Percentiles rank a stretch among this genome's conserved stretches.
Evolutionary conservation across 306 rosid species (phyloP).

Genomic region (Alnus glutinosa): DNA sequence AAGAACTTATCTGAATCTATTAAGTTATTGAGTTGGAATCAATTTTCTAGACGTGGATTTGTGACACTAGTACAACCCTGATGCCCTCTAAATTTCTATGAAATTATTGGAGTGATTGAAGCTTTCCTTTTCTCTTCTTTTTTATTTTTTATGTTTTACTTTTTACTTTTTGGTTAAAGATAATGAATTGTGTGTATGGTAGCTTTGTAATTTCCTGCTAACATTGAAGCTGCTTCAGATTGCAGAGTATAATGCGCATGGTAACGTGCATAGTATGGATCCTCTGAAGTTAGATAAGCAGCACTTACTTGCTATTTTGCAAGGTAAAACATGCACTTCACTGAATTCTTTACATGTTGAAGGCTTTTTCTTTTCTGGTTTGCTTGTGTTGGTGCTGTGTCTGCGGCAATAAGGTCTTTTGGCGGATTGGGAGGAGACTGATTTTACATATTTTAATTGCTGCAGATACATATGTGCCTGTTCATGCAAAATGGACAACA

Average conservation of each 20-base stretch:
- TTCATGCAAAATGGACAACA: slow-evolving; percentile 84
- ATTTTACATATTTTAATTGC: slow-evolving; percentile 34
- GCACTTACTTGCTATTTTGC: slow-evolving; percentile 66
- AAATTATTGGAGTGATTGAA: neutral
- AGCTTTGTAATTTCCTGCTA: slow-evolving; percentile 19
- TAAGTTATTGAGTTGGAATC: neutral
- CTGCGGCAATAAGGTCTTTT: slow-evolving; percentile 18
- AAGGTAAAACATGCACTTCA: slow-evolving; percentile 49
- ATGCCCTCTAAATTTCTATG: neutral
- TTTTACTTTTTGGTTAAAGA: neutral
- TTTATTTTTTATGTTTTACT: neutral
- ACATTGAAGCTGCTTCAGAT: slow-evolving; percentile 55
- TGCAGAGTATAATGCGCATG: slow-evolving; percentile 51
- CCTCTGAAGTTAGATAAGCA: slow-evolving; percentile 59
- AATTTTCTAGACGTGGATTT: neutral
- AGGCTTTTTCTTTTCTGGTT: slow-evolving; percentile 7
- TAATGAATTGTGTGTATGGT: neutral
- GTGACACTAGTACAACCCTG: neutral
- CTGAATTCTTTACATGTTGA: slow-evolving; percentile 15
- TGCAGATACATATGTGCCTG: slow-evolving; percentile 86
- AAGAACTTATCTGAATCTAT: neutral
- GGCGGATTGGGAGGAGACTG: slow-evolving; percentile 17
- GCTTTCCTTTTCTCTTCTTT: too few relatives aligned
- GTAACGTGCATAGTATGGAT: slow-evolving; percentile 47
- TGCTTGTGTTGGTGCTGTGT: neutral